Conservation (phyloP, 148 eudicot genomes). For the Spergularia marina region DNA sequence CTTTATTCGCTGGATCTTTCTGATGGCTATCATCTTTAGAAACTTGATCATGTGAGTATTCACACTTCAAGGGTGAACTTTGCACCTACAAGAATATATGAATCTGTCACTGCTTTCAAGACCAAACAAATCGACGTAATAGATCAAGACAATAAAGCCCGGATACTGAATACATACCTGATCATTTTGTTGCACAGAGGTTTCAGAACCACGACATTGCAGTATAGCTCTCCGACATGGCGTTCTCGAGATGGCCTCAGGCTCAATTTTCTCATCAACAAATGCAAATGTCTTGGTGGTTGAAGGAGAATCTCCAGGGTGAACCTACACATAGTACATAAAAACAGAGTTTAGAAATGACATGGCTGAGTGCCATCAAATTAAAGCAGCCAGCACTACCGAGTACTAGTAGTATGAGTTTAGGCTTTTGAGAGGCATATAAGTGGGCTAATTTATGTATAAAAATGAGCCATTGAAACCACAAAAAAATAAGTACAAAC, state of each 20-base stretch:
- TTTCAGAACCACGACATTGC: conserved; percentile 28
- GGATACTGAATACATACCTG: conserved; percentile 31
- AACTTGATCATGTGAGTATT: conserved; percentile 7
- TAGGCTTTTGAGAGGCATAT: not conserved
- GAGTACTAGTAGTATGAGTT: not conserved
- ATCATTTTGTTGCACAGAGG: conserved; percentile 11
- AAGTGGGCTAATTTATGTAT: not conserved
- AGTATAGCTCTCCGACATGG: conserved; percentile 13
- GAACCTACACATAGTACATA: conserved; percentile 18
- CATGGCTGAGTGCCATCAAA: conserved; percentile 6
- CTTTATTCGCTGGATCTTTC: conserved; percentile 18
- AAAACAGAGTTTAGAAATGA: not conserved
- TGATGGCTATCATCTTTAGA: conserved; percentile 11
- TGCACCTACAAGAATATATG: conserved; percentile 13
- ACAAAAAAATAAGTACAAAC: conserved; percentile 18
- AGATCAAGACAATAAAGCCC: not conserved
- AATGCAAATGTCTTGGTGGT: conserved; percentile 16
- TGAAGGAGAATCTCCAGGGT: conserved; percentile 7
- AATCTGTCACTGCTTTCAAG: not conserved
- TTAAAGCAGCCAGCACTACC: not conserved
- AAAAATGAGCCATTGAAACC: not conserved
- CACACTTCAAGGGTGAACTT: conserved; percentile 5
- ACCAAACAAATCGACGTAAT: conserved; percentile 1
- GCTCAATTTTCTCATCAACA: conserved; percentile 17
- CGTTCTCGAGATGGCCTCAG: conserved; percentile 23